Evolutionary conservation across 2,329 filamentous ascomycete genomes (phyloP), one percentile per base, ranked within the genome.

Genomic region (Incumbomyces delicatus): DNA sequence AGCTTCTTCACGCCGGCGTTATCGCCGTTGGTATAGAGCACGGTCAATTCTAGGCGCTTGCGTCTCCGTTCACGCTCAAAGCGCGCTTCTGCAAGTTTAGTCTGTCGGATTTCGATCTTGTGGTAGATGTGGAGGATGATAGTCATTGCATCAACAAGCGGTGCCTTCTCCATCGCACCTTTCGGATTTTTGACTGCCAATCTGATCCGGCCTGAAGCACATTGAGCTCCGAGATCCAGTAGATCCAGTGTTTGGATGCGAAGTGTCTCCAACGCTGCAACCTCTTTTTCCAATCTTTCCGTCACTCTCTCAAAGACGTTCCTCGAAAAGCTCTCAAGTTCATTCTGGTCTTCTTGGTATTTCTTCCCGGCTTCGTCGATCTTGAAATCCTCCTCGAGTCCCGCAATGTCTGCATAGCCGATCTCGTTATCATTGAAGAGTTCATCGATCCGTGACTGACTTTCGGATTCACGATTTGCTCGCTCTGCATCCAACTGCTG

Each of bases 371-470:
- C 68, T 57, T 78, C 75, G 8, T 65, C 66, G 46, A 72, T 67
- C 48, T 74, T 74, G 53, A 76, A 76, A 27, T 76, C 73, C 41
- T 73, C 68, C 55, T 78, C 75, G 8, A 78, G 61, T 13, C 66
- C 65, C 32, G 70, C 71, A 53, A 78, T 75, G 41, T 78, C 74
- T 11, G 73, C 73, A 57, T 78, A 78, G 0, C 73, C 74, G 37
- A 78, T 77, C 52, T 76, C 70, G 46, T 77, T 70, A 41, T 68
- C 68, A 51, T 78, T 72, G 61, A 77, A 78, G 1, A 78, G 63
- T 1, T 66, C 65, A 51, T 78, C 72, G 29, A 75, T 74, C 40
- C 68, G 65, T n/a, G 61, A 62, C 53, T 77, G 73, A 2, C 68
- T 72, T 50, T 74, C 69, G 46, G 73, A 69, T 56, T 75, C 71